phyloP scores from a whole-genome alignment of 768 basidiomycete species.

The Lactarius hengduanensis region DNA sequence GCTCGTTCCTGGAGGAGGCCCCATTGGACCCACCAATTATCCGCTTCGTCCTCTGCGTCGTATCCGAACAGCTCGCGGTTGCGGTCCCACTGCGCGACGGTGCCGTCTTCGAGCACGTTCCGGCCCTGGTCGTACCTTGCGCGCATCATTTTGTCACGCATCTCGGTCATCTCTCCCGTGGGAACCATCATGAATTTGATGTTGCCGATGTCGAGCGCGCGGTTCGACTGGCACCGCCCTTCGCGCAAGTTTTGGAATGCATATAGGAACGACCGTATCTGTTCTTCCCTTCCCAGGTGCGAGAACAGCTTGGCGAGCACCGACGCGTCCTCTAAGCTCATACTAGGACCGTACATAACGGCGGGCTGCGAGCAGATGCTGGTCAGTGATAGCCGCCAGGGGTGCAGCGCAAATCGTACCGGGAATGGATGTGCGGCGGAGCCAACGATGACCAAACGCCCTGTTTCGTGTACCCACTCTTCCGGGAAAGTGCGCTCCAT shows the following conservation, averaged over 20 bases:
- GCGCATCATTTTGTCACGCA: constrained; percentile 34
- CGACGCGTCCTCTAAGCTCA: constrained; percentile 42
- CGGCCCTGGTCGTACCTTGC: constrained; percentile 27
- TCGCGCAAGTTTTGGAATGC: constrained; percentile 40
- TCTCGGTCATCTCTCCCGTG: constrained; percentile 27
- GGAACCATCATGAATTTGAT: constrained; percentile 29
- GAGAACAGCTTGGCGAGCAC: constrained; percentile 42
- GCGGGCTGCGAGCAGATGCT: constrained; percentile 33
- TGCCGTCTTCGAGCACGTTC: constrained; percentile 31
- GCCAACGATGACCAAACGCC: constrained; percentile 37
- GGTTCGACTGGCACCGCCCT: constrained; percentile 29
- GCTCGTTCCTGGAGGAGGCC: constrained; percentile 32
- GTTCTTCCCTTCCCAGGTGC: constrained; percentile 34
- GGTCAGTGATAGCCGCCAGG: background rate
- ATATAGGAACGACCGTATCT: constrained; percentile 36
- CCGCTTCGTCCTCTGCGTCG: constrained; percentile 40
- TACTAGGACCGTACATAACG: constrained; percentile 36
- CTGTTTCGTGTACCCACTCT: constrained; percentile 37
- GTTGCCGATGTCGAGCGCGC: constrained; percentile 30
- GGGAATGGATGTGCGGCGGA: constrained; percentile 41
- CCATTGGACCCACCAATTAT: constrained; percentile 42
- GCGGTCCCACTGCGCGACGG: constrained; percentile 34
- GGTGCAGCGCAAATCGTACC: constrained; percentile 25
- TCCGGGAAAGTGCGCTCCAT: constrained; percentile 32
- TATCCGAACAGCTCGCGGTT: constrained; percentile 36